A percentile compares a stretch with the other conserved stretches of the same genome.
Evolutionary conservation across 1,284 basidiomycete species (phyloP).

Genomic region (Ganoderma sp.): DNA sequence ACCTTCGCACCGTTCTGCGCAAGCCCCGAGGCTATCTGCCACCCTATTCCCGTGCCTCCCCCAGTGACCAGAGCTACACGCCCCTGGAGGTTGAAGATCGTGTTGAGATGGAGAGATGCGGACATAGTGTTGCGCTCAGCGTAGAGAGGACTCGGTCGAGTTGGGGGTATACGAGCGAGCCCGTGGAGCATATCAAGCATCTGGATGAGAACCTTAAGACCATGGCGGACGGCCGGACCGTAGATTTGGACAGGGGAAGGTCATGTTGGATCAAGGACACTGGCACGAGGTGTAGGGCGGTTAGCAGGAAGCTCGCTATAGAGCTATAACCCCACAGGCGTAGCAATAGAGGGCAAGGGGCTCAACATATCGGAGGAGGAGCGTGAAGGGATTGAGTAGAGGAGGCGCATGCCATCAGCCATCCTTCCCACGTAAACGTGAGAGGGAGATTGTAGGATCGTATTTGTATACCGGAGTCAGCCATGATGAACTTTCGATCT

Average conservation of each 20-base stretch:
- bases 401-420: background rate
- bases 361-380: background rate
- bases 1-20: conserved; percentile 82
- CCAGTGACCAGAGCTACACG: conserved; percentile 79
- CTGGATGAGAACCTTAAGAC: conserved; percentile 2
- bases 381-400: background rate
- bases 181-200: background rate
- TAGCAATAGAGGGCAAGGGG: background rate
- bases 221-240: conserved; percentile 3
- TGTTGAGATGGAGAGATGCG: conserved; percentile 39
- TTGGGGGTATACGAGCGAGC: background rate
- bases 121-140: conserved; percentile 10
- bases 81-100: conserved; percentile 63
- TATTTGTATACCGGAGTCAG: too few species aligned
- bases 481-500: too few species aligned
- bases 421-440: too few species aligned
- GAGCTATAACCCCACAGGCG: background rate
- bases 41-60: conserved; percentile 80
- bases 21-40: conserved; percentile 77
- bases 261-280: background rate
- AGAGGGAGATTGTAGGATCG: too few species aligned
- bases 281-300: background rate
- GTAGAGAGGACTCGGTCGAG: background rate
- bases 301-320: background rate
- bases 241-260: background rate